Evolutionary conservation across 495 filamentous ascomycete species (phyloP).

Genomic region (Hypoxylon rickii): DNA sequence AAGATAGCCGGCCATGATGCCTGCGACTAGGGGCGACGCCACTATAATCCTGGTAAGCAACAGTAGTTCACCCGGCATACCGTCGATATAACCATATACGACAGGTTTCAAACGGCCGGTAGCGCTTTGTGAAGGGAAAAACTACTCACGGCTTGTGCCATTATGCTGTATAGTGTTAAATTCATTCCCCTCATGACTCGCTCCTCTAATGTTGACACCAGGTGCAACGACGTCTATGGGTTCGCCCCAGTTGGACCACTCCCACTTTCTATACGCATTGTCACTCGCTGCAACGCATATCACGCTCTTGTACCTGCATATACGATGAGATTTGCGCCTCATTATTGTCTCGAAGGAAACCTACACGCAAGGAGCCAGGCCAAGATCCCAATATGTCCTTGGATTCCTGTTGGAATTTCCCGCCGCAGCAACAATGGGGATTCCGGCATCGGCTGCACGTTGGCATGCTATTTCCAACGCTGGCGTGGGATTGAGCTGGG

Average conservation of each 20-base stretch:
- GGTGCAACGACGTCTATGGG: background rate
- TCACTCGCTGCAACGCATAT: background rate
- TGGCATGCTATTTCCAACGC: background rate
- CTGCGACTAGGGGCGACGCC: background rate
- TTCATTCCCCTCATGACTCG: background rate
- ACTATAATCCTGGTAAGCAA: too few species aligned
- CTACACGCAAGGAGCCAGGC: background rate
- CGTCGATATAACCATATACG: background rate
- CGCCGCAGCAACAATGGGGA: background rate
- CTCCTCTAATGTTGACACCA: background rate
- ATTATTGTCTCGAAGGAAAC: background rate
- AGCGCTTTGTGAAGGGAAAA: too few species aligned
- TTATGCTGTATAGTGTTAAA: background rate
- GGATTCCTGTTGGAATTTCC: background rate
- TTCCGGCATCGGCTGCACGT: background rate
- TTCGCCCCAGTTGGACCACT: background rate
- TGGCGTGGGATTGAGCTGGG: background rate
- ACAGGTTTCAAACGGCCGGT: too few species aligned
- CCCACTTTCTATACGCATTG: background rate
- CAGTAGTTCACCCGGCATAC: too few species aligned
- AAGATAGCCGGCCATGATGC: background rate
- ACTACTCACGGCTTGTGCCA: background rate
- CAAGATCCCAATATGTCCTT: background rate
- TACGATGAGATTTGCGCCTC: background rate
- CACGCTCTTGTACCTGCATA: background rate